Evolutionary conservation across 768 basidiomycete genomes (phyloP).

Genomic region (Phylloporus rhodoxanthus): DNA sequence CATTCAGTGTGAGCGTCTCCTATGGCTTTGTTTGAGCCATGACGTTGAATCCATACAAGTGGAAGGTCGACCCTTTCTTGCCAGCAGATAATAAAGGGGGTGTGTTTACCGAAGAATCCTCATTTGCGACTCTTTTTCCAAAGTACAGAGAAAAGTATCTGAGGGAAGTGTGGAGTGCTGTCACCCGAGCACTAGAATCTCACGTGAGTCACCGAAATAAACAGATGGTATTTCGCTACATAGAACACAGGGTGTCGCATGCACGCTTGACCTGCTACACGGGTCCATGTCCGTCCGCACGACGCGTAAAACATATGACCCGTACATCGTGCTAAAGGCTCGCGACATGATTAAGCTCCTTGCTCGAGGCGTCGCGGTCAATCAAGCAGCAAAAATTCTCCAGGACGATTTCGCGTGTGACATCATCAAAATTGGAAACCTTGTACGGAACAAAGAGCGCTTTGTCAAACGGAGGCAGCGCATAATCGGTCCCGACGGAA

Average conservation of each 20-base stretch:
- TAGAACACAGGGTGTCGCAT: constrained; percentile 66
- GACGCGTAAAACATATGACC: constrained; percentile 95
- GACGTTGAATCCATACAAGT: constrained; percentile 40
- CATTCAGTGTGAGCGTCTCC: constrained; percentile 38
- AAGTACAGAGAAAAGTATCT: constrained; percentile 98
- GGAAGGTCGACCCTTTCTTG: constrained; percentile 83
- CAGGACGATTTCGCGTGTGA: constrained; percentile 90
- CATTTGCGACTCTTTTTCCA: constrained; percentile 96
- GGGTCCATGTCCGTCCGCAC: constrained; percentile 97
- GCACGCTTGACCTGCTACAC: constrained; percentile 90
- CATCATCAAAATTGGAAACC: constrained; percentile 94
- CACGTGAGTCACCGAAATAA: constrained; percentile 47
- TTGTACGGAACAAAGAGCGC: constrained; percentile 92
- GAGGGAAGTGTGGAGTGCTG: constrained; percentile 89
- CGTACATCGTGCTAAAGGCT: constrained; percentile 93
- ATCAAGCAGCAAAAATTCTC: constrained; percentile 82
- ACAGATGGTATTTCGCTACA: neutral
- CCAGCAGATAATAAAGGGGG: constrained; percentile 73
- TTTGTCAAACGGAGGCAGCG: constrained; percentile 95
- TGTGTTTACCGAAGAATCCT: constrained; percentile 90
- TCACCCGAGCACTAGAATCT: constrained; percentile 75
- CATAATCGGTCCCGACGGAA: constrained; percentile 96
- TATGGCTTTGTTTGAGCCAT: neutral
- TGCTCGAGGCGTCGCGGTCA: constrained; percentile 82
- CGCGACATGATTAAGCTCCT: constrained; percentile 94